Evolutionary conservation across 805 yeast genomes (phyloP).

Genomic region (Hanseniaspora jakobsenii): DNA sequence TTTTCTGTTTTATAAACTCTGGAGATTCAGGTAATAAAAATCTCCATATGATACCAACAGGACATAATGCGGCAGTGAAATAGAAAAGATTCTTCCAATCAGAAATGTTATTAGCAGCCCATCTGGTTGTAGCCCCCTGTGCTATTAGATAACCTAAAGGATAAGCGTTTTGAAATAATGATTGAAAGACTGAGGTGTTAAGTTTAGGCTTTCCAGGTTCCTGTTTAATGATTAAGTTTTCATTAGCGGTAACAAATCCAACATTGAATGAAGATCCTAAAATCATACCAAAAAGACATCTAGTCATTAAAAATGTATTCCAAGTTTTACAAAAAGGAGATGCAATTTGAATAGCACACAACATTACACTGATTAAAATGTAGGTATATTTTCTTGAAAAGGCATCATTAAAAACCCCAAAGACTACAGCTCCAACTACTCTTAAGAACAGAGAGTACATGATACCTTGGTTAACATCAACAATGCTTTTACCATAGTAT

Average conservation of each 20-base stretch:
- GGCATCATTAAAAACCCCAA: conserved; percentile 50
- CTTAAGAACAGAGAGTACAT: conserved; percentile 62
- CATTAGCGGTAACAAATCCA: conserved; percentile 54
- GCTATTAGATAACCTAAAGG: conserved; percentile 58
- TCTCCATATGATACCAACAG: conserved; percentile 34
- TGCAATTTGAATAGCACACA: conserved; percentile 49
- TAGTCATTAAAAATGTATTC: conserved; percentile 44
- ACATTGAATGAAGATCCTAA: conserved; percentile 66
- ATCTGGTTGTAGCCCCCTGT: conserved; percentile 53
- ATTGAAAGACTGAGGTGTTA: conserved; percentile 35
- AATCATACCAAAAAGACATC: conserved; percentile 55
- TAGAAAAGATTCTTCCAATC: conserved; percentile 57
- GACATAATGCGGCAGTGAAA: conserved; percentile 53
- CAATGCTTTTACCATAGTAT: conserved; percentile 34
- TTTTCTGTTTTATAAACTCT: conserved; percentile 35
- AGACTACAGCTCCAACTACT: conserved; percentile 55
- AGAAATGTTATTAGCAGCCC: conserved; percentile 36
- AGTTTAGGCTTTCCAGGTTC: conserved; percentile 29
- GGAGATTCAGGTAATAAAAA: conserved; percentile 40
- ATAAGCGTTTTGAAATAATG: conserved; percentile 70
- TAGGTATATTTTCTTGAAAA: conserved; percentile 62
- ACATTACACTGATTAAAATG: conserved; percentile 38
- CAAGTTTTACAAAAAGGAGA: conserved; percentile 54
- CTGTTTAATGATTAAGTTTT: conserved; percentile 48
- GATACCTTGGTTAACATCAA: conserved; percentile 58